phyloP scores from a whole-genome alignment of 331 rosid genomes.

The Cydonia oblonga region DNA sequence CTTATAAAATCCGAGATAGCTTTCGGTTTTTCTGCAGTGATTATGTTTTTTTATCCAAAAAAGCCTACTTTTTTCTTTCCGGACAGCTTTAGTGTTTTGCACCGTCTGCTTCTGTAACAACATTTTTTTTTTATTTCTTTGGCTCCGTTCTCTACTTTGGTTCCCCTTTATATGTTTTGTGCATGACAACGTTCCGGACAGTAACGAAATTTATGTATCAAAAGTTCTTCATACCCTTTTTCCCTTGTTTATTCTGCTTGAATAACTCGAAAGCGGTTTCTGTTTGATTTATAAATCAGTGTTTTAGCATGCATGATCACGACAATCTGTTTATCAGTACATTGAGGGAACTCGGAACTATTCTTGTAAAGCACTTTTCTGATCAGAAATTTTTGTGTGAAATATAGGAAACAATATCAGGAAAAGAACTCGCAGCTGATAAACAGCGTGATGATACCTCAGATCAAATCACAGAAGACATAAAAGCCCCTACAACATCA shows the following conservation, averaged over 20 bases:
- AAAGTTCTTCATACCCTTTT: not conserved
- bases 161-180: not conserved
- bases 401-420: slow-evolving; percentile 36
- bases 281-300: not conserved
- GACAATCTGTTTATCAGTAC: not conserved
- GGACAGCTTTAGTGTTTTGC: slow-evolving; percentile 3
- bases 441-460: slow-evolving; percentile 25
- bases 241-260: not conserved
- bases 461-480: slow-evolving; percentile 24
- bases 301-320: not conserved
- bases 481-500: slow-evolving; percentile 30
- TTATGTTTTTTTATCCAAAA: not conserved
- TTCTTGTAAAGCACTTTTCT: not conserved
- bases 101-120: not conserved
- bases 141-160: not conserved
- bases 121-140: not conserved
- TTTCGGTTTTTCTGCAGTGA: slow-evolving; percentile 10
- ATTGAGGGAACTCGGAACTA: not conserved
- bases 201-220: not conserved
- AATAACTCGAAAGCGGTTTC: too few relatives aligned
- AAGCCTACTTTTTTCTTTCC: not conserved
- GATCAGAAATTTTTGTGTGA: slow-evolving; percentile 1
- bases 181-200: not conserved
- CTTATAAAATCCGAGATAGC: slow-evolving; percentile 4
- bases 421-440: slow-evolving; percentile 27